Conservation (phyloP, 768 basidiomycete species). For the Termitomyces sp. region DNA sequence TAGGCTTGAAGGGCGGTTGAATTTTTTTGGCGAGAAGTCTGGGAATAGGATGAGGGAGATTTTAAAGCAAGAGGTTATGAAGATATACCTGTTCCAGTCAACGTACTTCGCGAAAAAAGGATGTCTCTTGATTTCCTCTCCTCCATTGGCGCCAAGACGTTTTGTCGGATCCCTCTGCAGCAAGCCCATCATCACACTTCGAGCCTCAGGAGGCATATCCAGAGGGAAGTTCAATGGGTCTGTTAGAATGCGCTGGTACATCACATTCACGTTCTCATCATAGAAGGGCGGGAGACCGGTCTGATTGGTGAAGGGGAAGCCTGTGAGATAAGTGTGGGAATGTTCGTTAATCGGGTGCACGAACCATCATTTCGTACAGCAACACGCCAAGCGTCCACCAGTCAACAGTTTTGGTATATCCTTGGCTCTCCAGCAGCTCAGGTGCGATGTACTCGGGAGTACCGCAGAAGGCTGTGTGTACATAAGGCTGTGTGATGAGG, state of each 20-base stretch:
- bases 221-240: conserved; percentile 91
- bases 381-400: conserved; percentile 99
- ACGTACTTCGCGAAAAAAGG: conserved; percentile 93
- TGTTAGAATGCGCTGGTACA: conserved; percentile 93
- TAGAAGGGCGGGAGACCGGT: conserved; percentile 98
- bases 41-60: background rate
- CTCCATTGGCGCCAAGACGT: conserved; percentile 88
- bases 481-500: conserved; percentile 1
- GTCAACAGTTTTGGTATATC: conserved; percentile 97
- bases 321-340: background rate
- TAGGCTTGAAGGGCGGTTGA: conserved; percentile 96
- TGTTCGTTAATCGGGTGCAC: conserved; percentile 13
- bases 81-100: conserved; percentile 74
- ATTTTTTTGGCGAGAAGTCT: conserved; percentile 91
- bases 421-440: conserved; percentile 91
- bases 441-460: conserved; percentile 99
- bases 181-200: conserved; percentile 82
- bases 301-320: conserved; percentile 26
- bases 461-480: conserved; percentile 80
- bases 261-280: conserved; percentile 96
- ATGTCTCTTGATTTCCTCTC: conserved; percentile 93
- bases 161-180: conserved; percentile 83
- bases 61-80: background rate
- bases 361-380: conserved; percentile 93
- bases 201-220: conserved; percentile 84